phyloP scores from a whole-genome alignment of 139 green algal genomes.

The Dunaliella sp. region DNA sequence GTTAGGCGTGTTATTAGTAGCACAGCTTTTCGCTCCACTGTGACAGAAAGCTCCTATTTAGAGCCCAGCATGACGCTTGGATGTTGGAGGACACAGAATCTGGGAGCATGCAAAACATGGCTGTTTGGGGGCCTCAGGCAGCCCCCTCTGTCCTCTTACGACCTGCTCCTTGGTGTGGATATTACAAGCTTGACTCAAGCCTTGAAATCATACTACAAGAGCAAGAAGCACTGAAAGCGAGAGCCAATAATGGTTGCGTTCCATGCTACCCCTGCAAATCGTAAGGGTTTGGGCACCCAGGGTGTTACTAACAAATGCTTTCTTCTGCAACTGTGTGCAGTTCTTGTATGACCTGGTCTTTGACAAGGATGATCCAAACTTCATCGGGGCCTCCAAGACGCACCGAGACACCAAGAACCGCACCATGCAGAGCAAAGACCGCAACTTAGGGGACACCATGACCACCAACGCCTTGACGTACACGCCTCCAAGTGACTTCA shows the following conservation, averaged over 20 bases:
- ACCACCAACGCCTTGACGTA: conserved; percentile 51
- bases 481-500: conserved; percentile 43
- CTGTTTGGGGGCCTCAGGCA: neutral
- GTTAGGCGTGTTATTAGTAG: too few relatives aligned
- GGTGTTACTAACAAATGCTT: too few relatives aligned
- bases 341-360: conserved; percentile 79
- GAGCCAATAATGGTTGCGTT: too few relatives aligned
- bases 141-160: neutral
- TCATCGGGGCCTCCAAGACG: conserved; percentile 52
- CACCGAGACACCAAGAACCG: conserved; percentile 76
- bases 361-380: conserved; percentile 57
- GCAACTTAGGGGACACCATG: conserved; percentile 44
- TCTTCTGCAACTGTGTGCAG: conserved; percentile 24
- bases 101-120: neutral
- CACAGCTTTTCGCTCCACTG: too few relatives aligned
- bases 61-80: too few relatives aligned
- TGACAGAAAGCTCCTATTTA: too few relatives aligned
- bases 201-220: neutral
- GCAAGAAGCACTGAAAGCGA: neutral
- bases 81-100: neutral
- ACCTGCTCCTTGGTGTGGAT: neutral
- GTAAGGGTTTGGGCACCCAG: too few relatives aligned
- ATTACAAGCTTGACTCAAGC: too few relatives aligned
- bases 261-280: too few relatives aligned
- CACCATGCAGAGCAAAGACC: conserved; percentile 59